These are phyloP conservation scores for Alternaria panax DNA, from an alignment of 2,329 filamentous ascomycete species.

Conservation along the genomic window DNA sequence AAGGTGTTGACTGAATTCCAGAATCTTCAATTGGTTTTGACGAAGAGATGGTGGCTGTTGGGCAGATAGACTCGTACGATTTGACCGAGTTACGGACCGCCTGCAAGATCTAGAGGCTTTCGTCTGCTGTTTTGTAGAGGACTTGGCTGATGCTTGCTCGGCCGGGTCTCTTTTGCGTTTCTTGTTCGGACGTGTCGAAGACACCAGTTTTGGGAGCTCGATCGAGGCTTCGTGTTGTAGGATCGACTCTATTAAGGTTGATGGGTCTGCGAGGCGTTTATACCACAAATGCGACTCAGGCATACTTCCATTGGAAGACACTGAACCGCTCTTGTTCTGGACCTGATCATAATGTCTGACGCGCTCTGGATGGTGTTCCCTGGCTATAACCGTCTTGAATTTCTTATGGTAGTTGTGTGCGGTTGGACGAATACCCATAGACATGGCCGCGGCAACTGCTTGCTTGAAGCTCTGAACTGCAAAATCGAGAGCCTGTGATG, in stretches of 20 bases:
- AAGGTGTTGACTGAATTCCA: slow-evolving; percentile 28
- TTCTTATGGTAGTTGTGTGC: slow-evolving; percentile 6
- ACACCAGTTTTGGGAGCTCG: not conserved
- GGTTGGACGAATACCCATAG: slow-evolving; percentile 13
- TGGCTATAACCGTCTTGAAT: not conserved
- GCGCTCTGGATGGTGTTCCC: not conserved
- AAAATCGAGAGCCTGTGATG: slow-evolving; percentile 3
- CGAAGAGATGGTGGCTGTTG: not conserved
- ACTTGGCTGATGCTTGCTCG: not conserved
- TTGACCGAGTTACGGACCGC: not conserved
- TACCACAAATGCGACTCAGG: not conserved
- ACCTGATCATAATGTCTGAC: not conserved
- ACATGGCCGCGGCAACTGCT: slow-evolving; percentile 15
- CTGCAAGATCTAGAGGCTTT: not conserved
- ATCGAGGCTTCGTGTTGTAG: not conserved
- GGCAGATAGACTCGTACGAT: not conserved
- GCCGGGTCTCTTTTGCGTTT: not conserved
- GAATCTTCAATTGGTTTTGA: slow-evolving; percentile 25
- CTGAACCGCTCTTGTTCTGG: not conserved
- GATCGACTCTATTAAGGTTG: not conserved
- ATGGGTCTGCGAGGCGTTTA: not conserved
- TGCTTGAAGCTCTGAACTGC: slow-evolving; percentile 15
- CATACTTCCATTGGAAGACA: not conserved
- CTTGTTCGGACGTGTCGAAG: not conserved
- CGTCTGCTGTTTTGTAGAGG: not conserved